Base-by-base conservation (phyloP, 1,139 yeast genomes). In the Magnusiomyces clavatus region DNA sequence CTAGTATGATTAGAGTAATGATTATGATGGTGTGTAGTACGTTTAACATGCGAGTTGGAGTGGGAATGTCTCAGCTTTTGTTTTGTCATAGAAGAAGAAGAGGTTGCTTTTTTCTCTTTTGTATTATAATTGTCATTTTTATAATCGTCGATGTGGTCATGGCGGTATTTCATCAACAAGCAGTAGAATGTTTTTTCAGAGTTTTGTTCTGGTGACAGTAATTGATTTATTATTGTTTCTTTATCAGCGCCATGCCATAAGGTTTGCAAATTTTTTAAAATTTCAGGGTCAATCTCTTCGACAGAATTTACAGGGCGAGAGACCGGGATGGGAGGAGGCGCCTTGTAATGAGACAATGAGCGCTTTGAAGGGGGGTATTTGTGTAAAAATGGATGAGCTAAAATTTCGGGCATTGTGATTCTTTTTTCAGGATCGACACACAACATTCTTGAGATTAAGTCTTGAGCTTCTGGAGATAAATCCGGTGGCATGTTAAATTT, bases 151-250 rank as follows among this genome's bases (percentile, higher is more conserved):
- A 65, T 62, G 64, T 87, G 95, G 56, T 85, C 94, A 60, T 84
- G 86, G 59, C 97, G 78, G 67, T 92, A 92, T 62, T 87, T 83
- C 74, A 84, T 74, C 56, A 92, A 73, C 54, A 94, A 71, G 56
- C 88, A 84, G 69, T 92, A 94, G 61, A 92, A 92, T 52, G 92
- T 81, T 72, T 92, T 94, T 63, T 94, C 98, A 1, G 95, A 80
- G 58, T 84, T 85, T 51, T 81, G 77, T 34, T 74, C 78, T 0
- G 80, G 74, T 1, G 82, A 74, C 48, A 84, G 61, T 44, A 92
- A 73, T 54, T 81, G 77, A 8, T 77, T 68, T 40, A 86, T 71
- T 40, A 92, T 80, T 12, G 77, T 69, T 17, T 78, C 76, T 54
- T 80, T 79, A 41, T 81, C 76, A 54, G 88, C 86, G 48, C 96